Conservation (phyloP, 352 stramenopile genomes). For the Pythium coloratum region DNA sequence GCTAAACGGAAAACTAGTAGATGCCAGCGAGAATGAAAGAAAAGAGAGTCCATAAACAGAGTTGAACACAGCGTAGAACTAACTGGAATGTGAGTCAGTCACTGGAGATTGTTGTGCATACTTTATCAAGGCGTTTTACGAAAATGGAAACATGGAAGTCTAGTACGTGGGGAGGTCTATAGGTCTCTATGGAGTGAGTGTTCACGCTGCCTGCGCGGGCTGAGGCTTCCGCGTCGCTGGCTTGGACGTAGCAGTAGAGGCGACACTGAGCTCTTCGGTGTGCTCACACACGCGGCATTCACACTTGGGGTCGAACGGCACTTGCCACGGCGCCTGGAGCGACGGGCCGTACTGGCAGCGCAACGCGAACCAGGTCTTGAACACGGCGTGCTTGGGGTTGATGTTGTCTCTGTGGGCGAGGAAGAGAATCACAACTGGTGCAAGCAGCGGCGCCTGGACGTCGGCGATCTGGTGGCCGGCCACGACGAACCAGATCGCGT, state of each 20-base stretch:
- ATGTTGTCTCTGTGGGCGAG: slow-evolving; percentile 69
- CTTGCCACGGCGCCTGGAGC: slow-evolving; percentile 48
- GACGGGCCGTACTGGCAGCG: slow-evolving; percentile 58
- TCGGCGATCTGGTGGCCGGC: slow-evolving; percentile 45
- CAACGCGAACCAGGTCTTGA: slow-evolving; percentile 64
- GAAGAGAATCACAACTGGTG: slow-evolving; percentile 58
- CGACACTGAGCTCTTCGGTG: slow-evolving; percentile 29
- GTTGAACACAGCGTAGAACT: background rate
- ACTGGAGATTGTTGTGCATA: background rate
- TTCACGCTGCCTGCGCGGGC: background rate
- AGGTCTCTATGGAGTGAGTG: background rate
- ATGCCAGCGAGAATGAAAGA: background rate
- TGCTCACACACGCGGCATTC: slow-evolving; percentile 63
- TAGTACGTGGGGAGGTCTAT: background rate
- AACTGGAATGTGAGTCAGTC: background rate
- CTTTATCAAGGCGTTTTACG: background rate
- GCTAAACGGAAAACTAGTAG: slow-evolving; percentile 1
- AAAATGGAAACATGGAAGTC: background rate
- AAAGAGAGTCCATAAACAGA: slow-evolving; percentile 1
- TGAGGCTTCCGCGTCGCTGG: background rate
- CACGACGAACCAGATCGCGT: slow-evolving; percentile 62
- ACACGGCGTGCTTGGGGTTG: slow-evolving; percentile 48
- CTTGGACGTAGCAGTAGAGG: background rate
- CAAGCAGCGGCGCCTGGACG: slow-evolving; percentile 46
- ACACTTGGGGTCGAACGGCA: slow-evolving; percentile 54